These are phyloP conservation scores for Aspergillus cristatus DNA, from an alignment of 495 filamentous ascomycete genomes.

Conservation along the genomic window DNA sequence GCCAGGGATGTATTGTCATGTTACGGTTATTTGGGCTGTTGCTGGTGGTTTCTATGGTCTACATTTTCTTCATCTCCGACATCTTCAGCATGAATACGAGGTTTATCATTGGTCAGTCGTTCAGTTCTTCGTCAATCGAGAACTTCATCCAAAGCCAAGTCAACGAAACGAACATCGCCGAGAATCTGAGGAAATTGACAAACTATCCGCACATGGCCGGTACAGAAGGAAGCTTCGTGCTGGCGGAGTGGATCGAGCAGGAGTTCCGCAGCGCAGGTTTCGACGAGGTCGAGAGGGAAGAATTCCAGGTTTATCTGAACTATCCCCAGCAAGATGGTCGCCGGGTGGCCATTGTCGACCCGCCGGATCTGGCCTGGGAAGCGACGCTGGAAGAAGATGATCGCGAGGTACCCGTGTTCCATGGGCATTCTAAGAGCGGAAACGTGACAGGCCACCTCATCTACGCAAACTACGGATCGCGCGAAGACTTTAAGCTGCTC, in stretches of 20 bases:
- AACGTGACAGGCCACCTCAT: slow-evolving; percentile 88
- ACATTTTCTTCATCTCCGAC: slow-evolving; percentile 75
- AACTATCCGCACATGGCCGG: slow-evolving; percentile 81
- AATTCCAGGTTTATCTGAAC: slow-evolving; percentile 85
- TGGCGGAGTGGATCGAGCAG: slow-evolving; percentile 73
- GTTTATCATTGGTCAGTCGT: slow-evolving; percentile 34
- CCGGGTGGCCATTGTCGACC: slow-evolving; percentile 73
- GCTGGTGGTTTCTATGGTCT: slow-evolving; percentile 65
- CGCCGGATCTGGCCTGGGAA: slow-evolving; percentile 60
- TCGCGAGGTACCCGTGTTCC: slow-evolving; percentile 64
- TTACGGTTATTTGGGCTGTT: slow-evolving; percentile 65
- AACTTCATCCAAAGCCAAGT: slow-evolving; percentile 61
- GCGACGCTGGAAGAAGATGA: slow-evolving; percentile 75
- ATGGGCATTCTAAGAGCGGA: slow-evolving; percentile 81
- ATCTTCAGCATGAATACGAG: slow-evolving; percentile 49
- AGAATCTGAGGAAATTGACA: slow-evolving; percentile 63
- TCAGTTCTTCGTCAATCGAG: slow-evolving; percentile 53
- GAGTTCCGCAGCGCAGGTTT: slow-evolving; percentile 59
- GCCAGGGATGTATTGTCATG: slow-evolving; percentile 48
- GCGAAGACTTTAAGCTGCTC: slow-evolving; percentile 69
- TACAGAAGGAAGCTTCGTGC: slow-evolving; percentile 75
- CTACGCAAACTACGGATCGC: slow-evolving; percentile 87
- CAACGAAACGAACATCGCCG: slow-evolving; percentile 57
- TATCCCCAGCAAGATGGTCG: slow-evolving; percentile 72
- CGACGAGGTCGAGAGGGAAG: slow-evolving; percentile 62